phyloP scores from a whole-genome alignment of 768 basidiomycete species.

The Cantharellus cinnabarinus region DNA sequence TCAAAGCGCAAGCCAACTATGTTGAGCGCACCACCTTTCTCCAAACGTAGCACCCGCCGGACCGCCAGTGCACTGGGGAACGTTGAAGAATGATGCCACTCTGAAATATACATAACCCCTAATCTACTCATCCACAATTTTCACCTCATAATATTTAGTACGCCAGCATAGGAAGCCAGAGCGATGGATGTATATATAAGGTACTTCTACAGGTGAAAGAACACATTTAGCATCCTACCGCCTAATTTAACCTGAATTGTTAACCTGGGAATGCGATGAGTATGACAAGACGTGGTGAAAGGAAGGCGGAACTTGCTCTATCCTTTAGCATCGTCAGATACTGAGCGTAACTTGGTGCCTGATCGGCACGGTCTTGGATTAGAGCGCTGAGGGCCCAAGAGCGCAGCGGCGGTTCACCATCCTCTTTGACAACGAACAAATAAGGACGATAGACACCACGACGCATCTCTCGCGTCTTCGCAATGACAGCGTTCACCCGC shows the following conservation, averaged over 20 bases:
- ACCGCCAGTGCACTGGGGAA: not conserved
- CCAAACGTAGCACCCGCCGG: not conserved
- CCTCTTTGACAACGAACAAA: constrained; percentile 92
- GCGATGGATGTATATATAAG: no score
- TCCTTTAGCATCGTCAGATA: constrained; percentile 80
- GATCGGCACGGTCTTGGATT: constrained; percentile 90
- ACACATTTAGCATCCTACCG: no score
- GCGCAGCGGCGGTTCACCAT: constrained; percentile 88
- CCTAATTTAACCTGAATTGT: no score
- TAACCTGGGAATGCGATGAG: no score
- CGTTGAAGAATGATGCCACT: not conserved
- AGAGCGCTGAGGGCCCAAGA: constrained; percentile 89
- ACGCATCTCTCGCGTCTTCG: constrained; percentile 87
- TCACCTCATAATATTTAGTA: no score
- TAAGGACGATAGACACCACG: constrained; percentile 85
- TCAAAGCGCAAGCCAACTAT: not conserved
- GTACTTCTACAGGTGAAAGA: no score
- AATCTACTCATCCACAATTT: no score
- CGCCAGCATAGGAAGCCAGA: no score
- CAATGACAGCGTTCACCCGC: constrained; percentile 79
- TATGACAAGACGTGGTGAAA: not conserved
- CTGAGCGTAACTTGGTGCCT: constrained; percentile 89
- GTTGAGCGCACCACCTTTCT: not conserved
- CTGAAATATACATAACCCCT: no score
- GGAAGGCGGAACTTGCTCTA: constrained; percentile 32